These are phyloP conservation scores for Phlegmacium glaucopus DNA, from an alignment of 768 basidiomycete genomes.

Conservation along the genomic window DNA sequence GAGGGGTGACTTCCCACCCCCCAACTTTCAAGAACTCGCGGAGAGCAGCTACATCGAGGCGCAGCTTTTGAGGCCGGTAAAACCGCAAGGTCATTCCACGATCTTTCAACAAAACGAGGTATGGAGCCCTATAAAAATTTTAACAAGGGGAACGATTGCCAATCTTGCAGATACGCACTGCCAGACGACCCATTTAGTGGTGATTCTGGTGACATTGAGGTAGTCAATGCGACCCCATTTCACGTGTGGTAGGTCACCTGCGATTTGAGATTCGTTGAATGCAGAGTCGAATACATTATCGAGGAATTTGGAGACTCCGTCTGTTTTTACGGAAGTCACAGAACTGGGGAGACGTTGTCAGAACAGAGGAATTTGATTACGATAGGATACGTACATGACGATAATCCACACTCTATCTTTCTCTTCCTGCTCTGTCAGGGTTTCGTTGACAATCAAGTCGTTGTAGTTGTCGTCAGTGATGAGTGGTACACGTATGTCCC, in stretches of 20 bases:
- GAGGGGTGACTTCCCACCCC: constrained; percentile 55
- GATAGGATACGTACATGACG: constrained; percentile 56
- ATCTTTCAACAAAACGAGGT: constrained; percentile 65
- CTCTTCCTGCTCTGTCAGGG: constrained; percentile 60
- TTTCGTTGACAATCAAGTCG: constrained; percentile 69
- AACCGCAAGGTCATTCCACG: constrained; percentile 81
- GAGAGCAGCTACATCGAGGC: constrained; percentile 55
- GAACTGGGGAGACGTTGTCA: constrained; percentile 36
- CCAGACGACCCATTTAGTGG: constrained; percentile 87
- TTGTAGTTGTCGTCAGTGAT: constrained; percentile 82
- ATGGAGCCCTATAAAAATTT: constrained; percentile 76
- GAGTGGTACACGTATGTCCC: constrained; percentile 74
- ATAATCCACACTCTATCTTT: constrained; percentile 73
- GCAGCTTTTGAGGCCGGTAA: constrained; percentile 61
- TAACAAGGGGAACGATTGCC: not conserved
- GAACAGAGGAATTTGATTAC: constrained; percentile 3
- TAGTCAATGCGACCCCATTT: constrained; percentile 89
- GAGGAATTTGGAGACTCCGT: constrained; percentile 65
- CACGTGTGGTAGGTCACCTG: constrained; percentile 64
- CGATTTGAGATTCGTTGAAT: constrained; percentile 57
- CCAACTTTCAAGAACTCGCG: constrained; percentile 66
- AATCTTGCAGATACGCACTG: constrained; percentile 46
- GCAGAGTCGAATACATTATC: constrained; percentile 75
- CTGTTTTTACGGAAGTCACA: constrained; percentile 52
- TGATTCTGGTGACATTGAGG: constrained; percentile 75